Evolutionary conservation across 2,329 filamentous ascomycete genomes (phyloP).

Genomic region (Penicillium sp.): DNA sequence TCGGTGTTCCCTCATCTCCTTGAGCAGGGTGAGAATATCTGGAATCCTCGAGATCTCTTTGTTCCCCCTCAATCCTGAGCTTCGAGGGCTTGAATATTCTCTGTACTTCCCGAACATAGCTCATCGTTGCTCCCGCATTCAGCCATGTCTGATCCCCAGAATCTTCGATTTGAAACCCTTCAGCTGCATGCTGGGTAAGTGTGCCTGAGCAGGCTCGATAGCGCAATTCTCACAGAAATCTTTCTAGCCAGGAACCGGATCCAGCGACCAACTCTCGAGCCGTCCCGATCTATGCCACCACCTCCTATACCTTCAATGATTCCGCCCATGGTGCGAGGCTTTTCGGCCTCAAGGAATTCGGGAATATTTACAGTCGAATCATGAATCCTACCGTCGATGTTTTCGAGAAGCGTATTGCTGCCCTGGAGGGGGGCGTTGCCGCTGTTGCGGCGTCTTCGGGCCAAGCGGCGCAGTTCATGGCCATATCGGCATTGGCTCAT

Average conservation of each 20-base stretch:
- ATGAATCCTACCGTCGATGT: conserved; percentile 96
- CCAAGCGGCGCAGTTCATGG: conserved; percentile 89
- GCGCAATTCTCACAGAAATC: conserved; percentile 12
- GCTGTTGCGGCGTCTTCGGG: conserved; percentile 82
- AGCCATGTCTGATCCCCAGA: conserved; percentile 36
- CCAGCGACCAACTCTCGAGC: conserved; percentile 79
- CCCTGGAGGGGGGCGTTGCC: conserved; percentile 85
- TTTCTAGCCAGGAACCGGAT: conserved; percentile 76
- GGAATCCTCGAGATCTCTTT: no score
- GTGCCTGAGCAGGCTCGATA: not conserved
- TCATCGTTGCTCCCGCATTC: not conserved
- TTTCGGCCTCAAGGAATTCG: conserved; percentile 93
- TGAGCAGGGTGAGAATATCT: no score
- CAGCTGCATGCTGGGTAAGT: conserved; percentile 79
- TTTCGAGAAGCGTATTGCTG: conserved; percentile 94
- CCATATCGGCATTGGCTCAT: conserved; percentile 77
- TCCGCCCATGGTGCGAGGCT: conserved; percentile 91
- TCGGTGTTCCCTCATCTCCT: not conserved
- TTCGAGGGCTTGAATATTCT: no score
- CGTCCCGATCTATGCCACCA: conserved; percentile 93
- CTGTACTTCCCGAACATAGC: no score
- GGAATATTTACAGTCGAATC: conserved; percentile 96
- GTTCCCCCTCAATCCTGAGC: conserved; percentile 1
- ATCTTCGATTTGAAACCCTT: conserved; percentile 71
- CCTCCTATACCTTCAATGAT: conserved; percentile 93